Evolutionary conservation across 768 basidiomycete genomes (phyloP), one percentile per base, ranked within the genome.

Genomic region (Hygrophoropsis aurantiaca): DNA sequence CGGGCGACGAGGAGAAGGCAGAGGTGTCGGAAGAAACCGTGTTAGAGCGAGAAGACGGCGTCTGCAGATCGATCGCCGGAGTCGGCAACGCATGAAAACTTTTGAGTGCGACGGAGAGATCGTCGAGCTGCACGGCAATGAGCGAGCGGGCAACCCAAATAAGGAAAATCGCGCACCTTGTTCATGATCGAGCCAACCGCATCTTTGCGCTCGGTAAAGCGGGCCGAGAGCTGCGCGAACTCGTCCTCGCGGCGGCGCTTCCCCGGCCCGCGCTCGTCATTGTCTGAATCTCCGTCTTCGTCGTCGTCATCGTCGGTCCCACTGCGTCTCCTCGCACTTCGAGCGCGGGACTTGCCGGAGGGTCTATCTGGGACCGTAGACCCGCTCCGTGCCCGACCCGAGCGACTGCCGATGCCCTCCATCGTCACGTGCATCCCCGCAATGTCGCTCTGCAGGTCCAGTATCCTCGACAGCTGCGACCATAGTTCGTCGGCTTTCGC

Each of bases 341-440:
- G 60, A n/a, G 46, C 57, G 15, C 48, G 40, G 1, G 53, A 16
- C 20, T 51, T 26, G 1, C 52, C 57, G n/a, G n/a, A n/a, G n/a
- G n/a, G n/a, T 9, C 56, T 53, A 18, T 54, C 57, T n/a, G 49
- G 11, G 34, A n/a, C 38, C 13, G 4, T 24, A 23, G 36, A 38
- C 6, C 36, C 36, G 16, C 36, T 38, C 36, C 36, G n/a, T 16
- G 36, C 36, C 7, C 36, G n/a, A 7, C 20, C 20, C n/a, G 36
- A 38, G n/a, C 36, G 36, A 48, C 66, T 53, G 1, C 82, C 80
- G 38, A 85, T 74, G 33, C 77, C 77, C 61, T 90, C 88, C 85
- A 90, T 86, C 20, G 84, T 80, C 9, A 82, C 65, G 58, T 90
- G 88, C 77, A 87, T 80, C 52, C 69, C 71, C 5, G 87, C 82